phyloP scores from a whole-genome alignment of 2,329 filamentous ascomycete genomes.

The Emmonsiellopsis sp. region DNA sequence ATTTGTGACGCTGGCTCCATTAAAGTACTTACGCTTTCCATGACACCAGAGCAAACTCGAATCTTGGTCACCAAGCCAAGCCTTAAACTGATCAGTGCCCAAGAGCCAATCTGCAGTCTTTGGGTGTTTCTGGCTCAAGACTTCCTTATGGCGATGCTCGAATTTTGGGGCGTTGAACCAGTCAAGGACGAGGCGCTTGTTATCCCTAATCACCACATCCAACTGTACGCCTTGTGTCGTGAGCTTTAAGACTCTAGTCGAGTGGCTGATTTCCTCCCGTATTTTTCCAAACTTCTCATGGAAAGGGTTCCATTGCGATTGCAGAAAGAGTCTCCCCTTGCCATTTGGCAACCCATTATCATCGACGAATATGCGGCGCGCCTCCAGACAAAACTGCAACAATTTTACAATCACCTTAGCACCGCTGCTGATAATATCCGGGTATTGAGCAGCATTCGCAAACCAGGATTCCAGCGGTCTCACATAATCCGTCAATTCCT shows the following conservation, averaged over 20 bases:
- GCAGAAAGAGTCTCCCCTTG: neutral
- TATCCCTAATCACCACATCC: neutral
- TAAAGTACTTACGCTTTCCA: neutral
- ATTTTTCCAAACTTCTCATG: neutral
- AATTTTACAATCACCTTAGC: neutral
- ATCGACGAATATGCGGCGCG: neutral
- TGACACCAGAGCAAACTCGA: slow-evolving; percentile 1
- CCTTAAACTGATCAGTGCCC: neutral
- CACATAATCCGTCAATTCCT: neutral
- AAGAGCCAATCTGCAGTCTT: neutral
- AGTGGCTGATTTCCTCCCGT: neutral
- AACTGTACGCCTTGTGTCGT: neutral
- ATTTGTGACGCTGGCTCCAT: neutral
- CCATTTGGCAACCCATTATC: too few relatives aligned
- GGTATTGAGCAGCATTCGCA: neutral
- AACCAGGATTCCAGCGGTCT: neutral
- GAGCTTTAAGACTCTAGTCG: neutral
- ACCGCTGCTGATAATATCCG: neutral
- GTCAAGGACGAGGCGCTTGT: neutral
- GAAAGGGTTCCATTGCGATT: neutral
- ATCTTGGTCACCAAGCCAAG: neutral
- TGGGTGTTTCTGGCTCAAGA: slow-evolving; percentile 1
- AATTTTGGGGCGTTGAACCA: slow-evolving; percentile 2
- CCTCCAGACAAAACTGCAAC: neutral
- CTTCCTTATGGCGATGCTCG: neutral